These are phyloP conservation scores for Podaxis sp. DNA, from an alignment of 768 basidiomycete species.

Conservation along the genomic window DNA sequence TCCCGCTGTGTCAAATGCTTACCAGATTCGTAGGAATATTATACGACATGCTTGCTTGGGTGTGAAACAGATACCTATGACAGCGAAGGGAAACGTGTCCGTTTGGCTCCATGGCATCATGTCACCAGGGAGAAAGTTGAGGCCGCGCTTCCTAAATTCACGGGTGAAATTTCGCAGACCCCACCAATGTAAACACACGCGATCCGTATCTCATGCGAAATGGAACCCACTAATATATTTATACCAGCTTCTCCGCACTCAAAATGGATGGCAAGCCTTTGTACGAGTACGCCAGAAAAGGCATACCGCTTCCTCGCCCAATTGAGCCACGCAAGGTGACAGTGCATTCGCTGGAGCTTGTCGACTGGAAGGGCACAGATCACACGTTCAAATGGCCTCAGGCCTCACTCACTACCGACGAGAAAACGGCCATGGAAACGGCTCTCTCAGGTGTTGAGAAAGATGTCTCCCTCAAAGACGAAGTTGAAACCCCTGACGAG, in stretches of 20 bases:
- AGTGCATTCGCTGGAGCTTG: conserved; percentile 76
- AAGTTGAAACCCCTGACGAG: conserved; percentile 29
- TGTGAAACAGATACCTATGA: conserved; percentile 96
- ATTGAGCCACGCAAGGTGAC: conserved; percentile 85
- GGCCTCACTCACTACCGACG: conserved; percentile 64
- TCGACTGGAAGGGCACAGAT: conserved; percentile 75
- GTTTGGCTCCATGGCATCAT: conserved; percentile 77
- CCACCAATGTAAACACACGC: conserved; percentile 78
- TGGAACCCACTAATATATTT: conserved; percentile 8
- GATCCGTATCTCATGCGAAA: conserved; percentile 12
- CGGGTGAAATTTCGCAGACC: conserved; percentile 85
- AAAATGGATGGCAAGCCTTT: conserved; percentile 98
- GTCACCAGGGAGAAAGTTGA: conserved; percentile 80
- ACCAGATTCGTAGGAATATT: conserved; percentile 69
- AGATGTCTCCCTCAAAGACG: conserved; percentile 38
- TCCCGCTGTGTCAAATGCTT: background rate
- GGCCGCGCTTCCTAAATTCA: conserved; percentile 65
- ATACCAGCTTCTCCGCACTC: conserved; percentile 86
- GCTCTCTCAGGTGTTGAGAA: conserved; percentile 56
- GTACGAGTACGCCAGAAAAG: conserved; percentile 93
- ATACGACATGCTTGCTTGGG: conserved; percentile 86
- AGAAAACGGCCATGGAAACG: conserved; percentile 66
- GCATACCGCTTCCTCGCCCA: conserved; percentile 90
- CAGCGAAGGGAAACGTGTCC: conserved; percentile 80
- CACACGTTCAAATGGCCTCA: conserved; percentile 80